Evolutionary conservation across 805 yeast genomes (phyloP).

Genomic region (Wickerhamiella occidentalis): DNA sequence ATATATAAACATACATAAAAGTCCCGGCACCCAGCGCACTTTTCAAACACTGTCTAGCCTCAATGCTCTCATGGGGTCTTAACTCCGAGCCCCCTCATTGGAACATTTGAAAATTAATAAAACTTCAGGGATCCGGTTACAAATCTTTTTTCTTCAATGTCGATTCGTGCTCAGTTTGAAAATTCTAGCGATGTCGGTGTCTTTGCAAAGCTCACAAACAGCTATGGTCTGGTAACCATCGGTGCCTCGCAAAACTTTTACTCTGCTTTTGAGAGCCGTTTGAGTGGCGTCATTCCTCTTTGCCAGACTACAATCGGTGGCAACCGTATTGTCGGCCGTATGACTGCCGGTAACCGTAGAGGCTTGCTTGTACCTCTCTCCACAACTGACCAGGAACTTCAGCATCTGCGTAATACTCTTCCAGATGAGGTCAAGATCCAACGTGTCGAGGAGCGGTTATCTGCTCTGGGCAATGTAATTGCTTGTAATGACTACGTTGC

Average conservation of each 20-base stretch:
- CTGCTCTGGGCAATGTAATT: slow-evolving; percentile 94
- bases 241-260: slow-evolving; percentile 80
- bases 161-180: slow-evolving; percentile 26
- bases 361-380: slow-evolving; percentile 95
- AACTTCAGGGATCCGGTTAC: neutral
- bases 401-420: slow-evolving; percentile 90
- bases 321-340: slow-evolving; percentile 92
- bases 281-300: slow-evolving; percentile 92
- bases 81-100: neutral
- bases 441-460: slow-evolving; percentile 93
- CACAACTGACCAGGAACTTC: slow-evolving; percentile 95
- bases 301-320: slow-evolving; percentile 98
- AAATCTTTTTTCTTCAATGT: slow-evolving; percentile 15
- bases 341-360: slow-evolving; percentile 97
- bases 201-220: slow-evolving; percentile 67
- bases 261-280: slow-evolving; percentile 94
- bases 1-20: too few relatives aligned
- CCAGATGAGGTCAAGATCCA: slow-evolving; percentile 94
- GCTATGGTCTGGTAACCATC: slow-evolving; percentile 90
- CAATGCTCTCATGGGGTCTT: too few relatives aligned
- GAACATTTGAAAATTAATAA: neutral
- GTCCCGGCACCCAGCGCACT: too few relatives aligned
- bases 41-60: too few relatives aligned
- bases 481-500: slow-evolving; percentile 99
- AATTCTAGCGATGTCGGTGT: slow-evolving; percentile 27